Base-by-base conservation (phyloP, 2,329 filamentous ascomycete species). In the Aotearoamyces nothofagi region DNA sequence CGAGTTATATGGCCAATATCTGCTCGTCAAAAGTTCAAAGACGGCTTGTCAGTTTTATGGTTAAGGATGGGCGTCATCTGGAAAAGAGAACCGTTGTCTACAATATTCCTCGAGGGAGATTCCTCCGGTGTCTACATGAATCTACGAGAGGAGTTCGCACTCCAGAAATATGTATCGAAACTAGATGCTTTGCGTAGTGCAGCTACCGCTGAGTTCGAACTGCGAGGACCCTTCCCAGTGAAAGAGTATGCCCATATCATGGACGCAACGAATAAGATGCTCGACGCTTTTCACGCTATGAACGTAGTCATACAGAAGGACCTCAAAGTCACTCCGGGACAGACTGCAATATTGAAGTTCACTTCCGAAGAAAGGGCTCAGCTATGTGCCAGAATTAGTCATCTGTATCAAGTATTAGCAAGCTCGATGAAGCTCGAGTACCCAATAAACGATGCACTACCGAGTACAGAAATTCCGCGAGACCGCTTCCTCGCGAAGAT, bases 221-320 rank as follows among this genome's bases (percentile, higher is more conserved):
- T 98, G 5, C 70, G 76, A 22, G 81, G 87, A 0, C 83, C 86
- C 0, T 98, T 98, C 43, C 82, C 84, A 1, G 66, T 75, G 37
- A 69, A 66, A 24, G 66, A 71, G 10, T 86, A 80, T 48, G 69
- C 66, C 4, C 69, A 73, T 19, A 78, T 96, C 33, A 66, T 96
- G 47, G 68, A 70, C 13, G 77, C 77, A 7, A 93, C 86, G 1
- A 76, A 78, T 37, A 74, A 78, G 29, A 81, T 94, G 54, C 70
- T 96, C 4, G 86, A 94, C 52, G 78, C 82, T 20, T 94, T 98
- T 52, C 86, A 96, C 47, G 83, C 86, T 29, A 93, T 98, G 82
- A 92, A 87, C 38, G 70, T 94, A 8, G 76, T 94, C 37, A 84
- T 92, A 20, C 66, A 79, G 46, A 87, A 86, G 45, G 80, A 87